Percentiles rank a stretch among this genome's conserved stretches.
phyloP scores from a whole-genome alignment of 1,139 yeast genomes.

The Blastobotrys illinoisensis region DNA sequence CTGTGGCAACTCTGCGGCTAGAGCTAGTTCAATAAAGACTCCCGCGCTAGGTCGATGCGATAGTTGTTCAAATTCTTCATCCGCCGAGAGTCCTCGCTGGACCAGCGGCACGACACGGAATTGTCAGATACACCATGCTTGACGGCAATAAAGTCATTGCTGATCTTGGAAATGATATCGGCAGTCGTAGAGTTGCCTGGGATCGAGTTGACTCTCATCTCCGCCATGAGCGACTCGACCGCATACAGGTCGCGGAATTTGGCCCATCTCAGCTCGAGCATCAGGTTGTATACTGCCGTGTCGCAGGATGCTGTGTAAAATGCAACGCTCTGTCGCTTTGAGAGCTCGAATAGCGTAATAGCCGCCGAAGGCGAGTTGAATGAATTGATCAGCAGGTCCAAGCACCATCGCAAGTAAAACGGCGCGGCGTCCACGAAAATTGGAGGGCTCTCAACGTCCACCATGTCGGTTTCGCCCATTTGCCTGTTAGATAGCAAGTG shows the following conservation, averaged over 20 bases:
- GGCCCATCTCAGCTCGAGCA: constrained; percentile 37
- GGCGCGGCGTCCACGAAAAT: constrained; percentile 16
- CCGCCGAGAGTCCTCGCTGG: constrained; percentile 31
- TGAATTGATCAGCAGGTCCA: constrained; percentile 27
- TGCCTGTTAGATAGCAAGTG: neutral
- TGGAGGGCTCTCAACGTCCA: constrained; percentile 16
- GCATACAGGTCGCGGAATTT: constrained; percentile 36
- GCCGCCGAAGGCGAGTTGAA: constrained; percentile 38
- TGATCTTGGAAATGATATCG: constrained; percentile 27
- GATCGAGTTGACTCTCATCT: constrained; percentile 42
- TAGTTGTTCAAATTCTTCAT: constrained; percentile 29
- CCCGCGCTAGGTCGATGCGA: constrained; percentile 14
- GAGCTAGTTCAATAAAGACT: neutral
- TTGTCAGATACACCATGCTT: constrained; percentile 18
- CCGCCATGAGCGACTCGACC: constrained; percentile 35
- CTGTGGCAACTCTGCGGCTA: too few relatives aligned
- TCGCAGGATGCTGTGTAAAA: constrained; percentile 39
- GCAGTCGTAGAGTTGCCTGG: constrained; percentile 36
- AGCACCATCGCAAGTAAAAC: constrained; percentile 18
- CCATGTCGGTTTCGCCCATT: constrained; percentile 3
- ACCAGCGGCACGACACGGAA: constrained; percentile 26
- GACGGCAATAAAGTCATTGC: constrained; percentile 24
- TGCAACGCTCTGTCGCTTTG: constrained; percentile 34
- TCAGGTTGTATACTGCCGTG: constrained; percentile 38
- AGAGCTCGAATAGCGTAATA: constrained; percentile 35